Base-by-base conservation (phyloP, 495 filamentous ascomycete species). In the Aspergillus leporis region DNA sequence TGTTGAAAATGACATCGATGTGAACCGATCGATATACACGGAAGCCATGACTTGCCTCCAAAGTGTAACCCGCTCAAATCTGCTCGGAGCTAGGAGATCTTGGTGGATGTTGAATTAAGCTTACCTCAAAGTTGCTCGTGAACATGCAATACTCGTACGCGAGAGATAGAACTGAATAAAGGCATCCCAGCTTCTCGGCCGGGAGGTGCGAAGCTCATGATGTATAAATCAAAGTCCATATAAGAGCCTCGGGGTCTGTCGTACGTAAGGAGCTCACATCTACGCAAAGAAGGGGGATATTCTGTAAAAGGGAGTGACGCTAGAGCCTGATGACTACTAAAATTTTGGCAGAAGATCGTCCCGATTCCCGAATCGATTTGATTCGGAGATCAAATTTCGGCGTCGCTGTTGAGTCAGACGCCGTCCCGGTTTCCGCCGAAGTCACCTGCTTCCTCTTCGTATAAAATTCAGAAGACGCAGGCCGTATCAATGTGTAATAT, bases 361-460 rank as follows among this genome's bases (percentile, higher is more conserved):
- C 34, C 34, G 4, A 8, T 3, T 8, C 9, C 34, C 34, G 38
- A n/a, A 16, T 5, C 4, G 38, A 41, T 12, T 16, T 6, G 1
- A 41, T 14, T 41, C 16, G 38, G 38, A 41, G 38, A 14, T 41
- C 13, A 41, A 41, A 10, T 2, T 53, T 53, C 50, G 50, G 50
- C 34, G 5, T 32, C 30, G n/a, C 30, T 31, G 25, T 9, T 53
- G 40, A 38, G 43, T 51, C 53, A 46, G 53, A 34, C 53, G 41
- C 21, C 59, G 59, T 53, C 61, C 70, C 70, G 70, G 55, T 58
- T 66, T 59, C 40, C 61, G 56, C 70, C 70, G 70, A 68, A 18
- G 63, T 73, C 70, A 73, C 65, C 68, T 71, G 70, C 59, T 46
- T 2, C 16, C 18, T 4, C 38, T 43, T 52, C 56, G 46, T 51